Evolutionary conservation across 164 flowering plant genomes (phyloP).

Genomic region (Vitis labrusca): DNA sequence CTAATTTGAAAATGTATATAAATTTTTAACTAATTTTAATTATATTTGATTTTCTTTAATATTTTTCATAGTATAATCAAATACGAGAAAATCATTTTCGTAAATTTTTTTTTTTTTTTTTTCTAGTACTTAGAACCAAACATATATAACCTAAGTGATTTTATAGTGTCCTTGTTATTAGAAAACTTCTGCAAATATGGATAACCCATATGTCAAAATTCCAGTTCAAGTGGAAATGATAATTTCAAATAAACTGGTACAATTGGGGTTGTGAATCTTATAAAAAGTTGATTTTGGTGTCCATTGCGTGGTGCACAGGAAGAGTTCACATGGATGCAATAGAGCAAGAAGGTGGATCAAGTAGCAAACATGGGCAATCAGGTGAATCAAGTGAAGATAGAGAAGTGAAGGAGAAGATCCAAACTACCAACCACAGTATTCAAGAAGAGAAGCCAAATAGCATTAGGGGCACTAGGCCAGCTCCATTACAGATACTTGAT

Average conservation of each 20-base stretch:
- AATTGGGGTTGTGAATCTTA: too few relatives aligned
- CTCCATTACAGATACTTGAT: conserved; percentile 40
- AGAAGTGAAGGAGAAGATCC: conserved; percentile 4
- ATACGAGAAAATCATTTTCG: too few relatives aligned
- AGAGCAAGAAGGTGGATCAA: conserved; percentile 15
- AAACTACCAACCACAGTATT: not conserved
- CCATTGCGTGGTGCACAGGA: conserved; percentile 12
- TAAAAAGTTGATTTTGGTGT: not conserved
- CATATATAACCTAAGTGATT: too few relatives aligned
- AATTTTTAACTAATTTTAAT: too few relatives aligned
- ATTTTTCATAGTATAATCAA: too few relatives aligned
- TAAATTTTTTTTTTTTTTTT: too few relatives aligned
- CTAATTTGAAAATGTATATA: too few relatives aligned
- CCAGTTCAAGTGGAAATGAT: not conserved
- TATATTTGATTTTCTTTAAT: too few relatives aligned
- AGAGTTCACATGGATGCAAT: conserved; percentile 26
- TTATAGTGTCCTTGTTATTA: too few relatives aligned
- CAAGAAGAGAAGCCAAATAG: conserved; percentile 6
- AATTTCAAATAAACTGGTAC: too few relatives aligned
- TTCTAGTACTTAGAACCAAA: too few relatives aligned
- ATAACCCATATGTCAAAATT: not conserved
- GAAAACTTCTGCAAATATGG: too few relatives aligned
- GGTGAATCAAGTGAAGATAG: conserved; percentile 14
- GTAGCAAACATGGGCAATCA: conserved; percentile 4
- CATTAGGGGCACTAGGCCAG: conserved; percentile 18